These are phyloP conservation scores for Pisolithus microcarpus DNA, from an alignment of 768 basidiomycete genomes.

Conservation along the genomic window DNA sequence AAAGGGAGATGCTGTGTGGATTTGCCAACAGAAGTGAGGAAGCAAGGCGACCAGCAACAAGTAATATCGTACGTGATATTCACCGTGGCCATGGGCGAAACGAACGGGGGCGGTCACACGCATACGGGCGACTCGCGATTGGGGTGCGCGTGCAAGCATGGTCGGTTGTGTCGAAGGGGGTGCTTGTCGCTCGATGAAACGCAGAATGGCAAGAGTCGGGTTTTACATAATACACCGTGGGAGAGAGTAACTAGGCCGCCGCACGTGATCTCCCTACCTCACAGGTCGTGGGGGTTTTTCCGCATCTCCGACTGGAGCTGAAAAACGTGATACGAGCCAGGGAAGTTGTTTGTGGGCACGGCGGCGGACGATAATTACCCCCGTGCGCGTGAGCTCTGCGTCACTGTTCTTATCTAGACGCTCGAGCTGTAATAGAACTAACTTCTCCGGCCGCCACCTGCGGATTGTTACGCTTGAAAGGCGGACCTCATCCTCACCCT, in stretches of 20 bases:
- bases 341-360: no score
- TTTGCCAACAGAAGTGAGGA: neutral
- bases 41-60: neutral
- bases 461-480: neutral
- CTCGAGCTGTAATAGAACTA: neutral
- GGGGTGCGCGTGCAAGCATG: constrained; percentile 42
- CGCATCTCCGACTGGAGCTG: no score
- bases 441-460: neutral
- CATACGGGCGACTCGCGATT: constrained; percentile 29
- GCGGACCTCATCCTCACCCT: neutral
- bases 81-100: constrained; percentile 41
- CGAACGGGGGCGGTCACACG: constrained; percentile 28
- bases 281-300: no score
- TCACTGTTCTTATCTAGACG: constrained; percentile 6
- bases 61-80: constrained; percentile 42
- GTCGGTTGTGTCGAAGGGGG: neutral
- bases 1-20: constrained; percentile 50
- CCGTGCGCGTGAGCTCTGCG: neutral
- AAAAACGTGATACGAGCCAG: no score
- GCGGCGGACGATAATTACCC: no score
- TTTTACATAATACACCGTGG: neutral
- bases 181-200: no score
- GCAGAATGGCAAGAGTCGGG: neutral
- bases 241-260: neutral
- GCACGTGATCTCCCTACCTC: no score